Base-by-base conservation (phyloP, 1,284 basidiomycete genomes). In the Trichosporon ovoides region DNA sequence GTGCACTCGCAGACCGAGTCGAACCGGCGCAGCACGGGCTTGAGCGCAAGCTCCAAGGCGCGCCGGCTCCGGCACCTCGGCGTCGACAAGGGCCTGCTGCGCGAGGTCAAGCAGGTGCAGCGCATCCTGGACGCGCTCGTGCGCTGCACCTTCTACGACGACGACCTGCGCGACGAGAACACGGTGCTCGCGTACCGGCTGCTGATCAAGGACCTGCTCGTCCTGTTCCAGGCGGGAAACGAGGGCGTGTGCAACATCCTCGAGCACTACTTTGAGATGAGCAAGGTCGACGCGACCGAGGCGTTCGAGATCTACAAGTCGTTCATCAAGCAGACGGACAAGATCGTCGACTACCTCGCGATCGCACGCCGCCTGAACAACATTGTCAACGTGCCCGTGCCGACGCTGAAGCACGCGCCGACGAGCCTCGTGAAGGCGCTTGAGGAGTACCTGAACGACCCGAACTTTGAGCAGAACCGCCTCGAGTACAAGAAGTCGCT, bases 191-290 rank as follows among this genome's bases (percentile, higher is more conserved):
- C 96, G 1, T 82, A 97, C 60, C 83, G 91, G 40, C 91, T 99
- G 88, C 82, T 96, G n/a, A 89, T 98, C 66, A 98, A 98, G 73
- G 96, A 99, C 74, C 82, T 98, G 7, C 82, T 98, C 51, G 89
- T 96, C 57, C 81, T 98, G 18, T 98, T 98, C 77, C 94, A 96
- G 71, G 93, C 91, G 3, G 88, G 92, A 60, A 99, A 99, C 69
- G 95, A 99, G 73, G 95, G 95, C 57, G 91, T 98, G 51, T 96
- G 97, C 79, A 98, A 98, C 74, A 86, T 98, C 36, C 82, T 96
- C 52, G 96, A 98, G 73, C 89, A 96, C 78, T 99, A 98, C 78
- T 98, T 98, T 72, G 95, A 98, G 73, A 98, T 98, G 96, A 91
- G 92, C 3, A 88, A 90, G 66, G 78, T 87, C 20, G 95, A 98